Evolutionary conservation across 2,329 filamentous ascomycete genomes (phyloP).

Genomic region (Torrubiellomyces zombiae): DNA sequence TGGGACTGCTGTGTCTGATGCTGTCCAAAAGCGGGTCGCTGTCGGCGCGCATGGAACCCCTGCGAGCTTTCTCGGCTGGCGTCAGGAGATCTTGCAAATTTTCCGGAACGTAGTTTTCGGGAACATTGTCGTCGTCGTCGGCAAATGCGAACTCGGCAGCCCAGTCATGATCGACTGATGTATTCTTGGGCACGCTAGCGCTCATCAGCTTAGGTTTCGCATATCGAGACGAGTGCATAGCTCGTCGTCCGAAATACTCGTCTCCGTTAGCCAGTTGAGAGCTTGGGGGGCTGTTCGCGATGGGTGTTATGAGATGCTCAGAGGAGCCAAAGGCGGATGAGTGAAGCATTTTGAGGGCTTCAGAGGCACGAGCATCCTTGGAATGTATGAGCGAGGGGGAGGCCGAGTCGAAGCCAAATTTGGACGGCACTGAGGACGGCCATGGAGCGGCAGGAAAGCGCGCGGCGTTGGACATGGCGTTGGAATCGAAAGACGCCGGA

Average conservation of each 20-base stretch:
- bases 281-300: slow-evolving; percentile 30
- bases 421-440: slow-evolving; percentile 80
- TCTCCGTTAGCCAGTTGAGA: slow-evolving; percentile 35
- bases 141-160: slow-evolving; percentile 53
- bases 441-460: slow-evolving; percentile 64
- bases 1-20: slow-evolving; percentile 44
- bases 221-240: slow-evolving; percentile 53
- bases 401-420: slow-evolving; percentile 78
- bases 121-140: slow-evolving; percentile 51
- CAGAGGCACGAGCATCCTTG: slow-evolving; percentile 43
- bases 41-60: slow-evolving; percentile 43
- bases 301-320: slow-evolving; percentile 40
- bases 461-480: slow-evolving; percentile 83
- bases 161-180: slow-evolving; percentile 48
- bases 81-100: slow-evolving; percentile 50
- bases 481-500: slow-evolving; percentile 89
- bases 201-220: slow-evolving; percentile 51
- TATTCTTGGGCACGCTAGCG: slow-evolving; percentile 49
- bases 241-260: slow-evolving; percentile 52
- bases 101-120: slow-evolving; percentile 52
- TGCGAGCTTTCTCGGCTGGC: slow-evolving; percentile 47
- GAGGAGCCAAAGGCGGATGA: slow-evolving; percentile 51
- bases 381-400: slow-evolving; percentile 53
- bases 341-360: slow-evolving; percentile 47
- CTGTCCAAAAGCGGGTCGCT: slow-evolving; percentile 30